Evolutionary conservation across 169 alveolate species (phyloP), one percentile per base, ranked within the genome.

Genomic region (Eimeria maxima): DNA sequence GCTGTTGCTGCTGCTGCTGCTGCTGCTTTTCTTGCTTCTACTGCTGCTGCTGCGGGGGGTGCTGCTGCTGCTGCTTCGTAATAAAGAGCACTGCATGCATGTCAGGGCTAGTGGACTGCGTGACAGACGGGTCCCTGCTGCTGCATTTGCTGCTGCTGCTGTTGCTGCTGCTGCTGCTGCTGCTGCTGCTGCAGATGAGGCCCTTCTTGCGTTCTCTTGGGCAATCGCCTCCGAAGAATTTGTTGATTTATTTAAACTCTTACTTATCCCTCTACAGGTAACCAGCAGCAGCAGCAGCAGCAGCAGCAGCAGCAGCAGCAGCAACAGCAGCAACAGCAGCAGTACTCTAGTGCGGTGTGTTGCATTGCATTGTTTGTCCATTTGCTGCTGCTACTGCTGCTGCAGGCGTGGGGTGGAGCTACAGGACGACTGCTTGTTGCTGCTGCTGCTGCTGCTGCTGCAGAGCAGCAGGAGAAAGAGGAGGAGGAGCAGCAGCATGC

Each of bases 111-210:
- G n/a, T n/a, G n/a, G n/a, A n/a, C 57, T 50, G 57, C 57, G 11
- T 5, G 57, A 50, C 57, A 50, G 57, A 50, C 11, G 57, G 57
- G 57, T 11, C 57, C n/a, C n/a, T n/a, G n/a, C n/a, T n/a, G n/a
- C n/a, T n/a, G n/a, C n/a, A n/a, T n/a, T n/a, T n/a, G n/a, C n/a
- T n/a, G 11, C 18, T 50, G 57, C 57, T 50, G 45, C 83, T 73
- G 83, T 73, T n/a, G 83, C 55, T 73, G 83, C 55, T 73, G 83
- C 83, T 16, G 74, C 74, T 65, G 74, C 74, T 65, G 74, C 74
- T 65, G 74, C 74, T 73, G 83, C 11, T 50, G 57, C 57, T 50
- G 57, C 57, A 50, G 57, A 50, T 50, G 57, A 50, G 57, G 57
- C 57, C 45, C 83, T 73, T 18, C 5, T 73, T 7, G 83, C 83